Percentiles rank a stretch among this genome's conserved stretches.
phyloP scores from a whole-genome alignment of 345 rosid species.

The Sisymbrium irio region DNA sequence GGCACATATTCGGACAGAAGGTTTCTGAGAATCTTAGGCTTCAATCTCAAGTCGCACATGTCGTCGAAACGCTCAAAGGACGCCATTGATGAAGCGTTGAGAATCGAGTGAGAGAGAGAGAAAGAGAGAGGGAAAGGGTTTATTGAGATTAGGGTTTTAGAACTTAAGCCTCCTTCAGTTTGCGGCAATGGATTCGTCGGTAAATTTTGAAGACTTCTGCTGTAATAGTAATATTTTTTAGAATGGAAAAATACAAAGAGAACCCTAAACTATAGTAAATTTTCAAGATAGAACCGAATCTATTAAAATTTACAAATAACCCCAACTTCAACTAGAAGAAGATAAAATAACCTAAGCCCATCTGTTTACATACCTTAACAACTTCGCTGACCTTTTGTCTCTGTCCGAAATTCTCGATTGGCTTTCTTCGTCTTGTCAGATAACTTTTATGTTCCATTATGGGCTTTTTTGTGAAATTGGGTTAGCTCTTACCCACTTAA shows the following conservation, averaged over 20 bases:
- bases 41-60: constrained; percentile 55
- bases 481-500: too few relatives aligned
- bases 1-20: constrained; percentile 58
- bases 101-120: not conserved
- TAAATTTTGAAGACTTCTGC: not conserved
- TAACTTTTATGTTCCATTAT: too few relatives aligned
- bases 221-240: not conserved
- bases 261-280: not conserved
- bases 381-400: too few relatives aligned
- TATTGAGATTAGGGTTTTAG: constrained; percentile 36
- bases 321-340: too few relatives aligned
- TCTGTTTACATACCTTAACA: too few relatives aligned
- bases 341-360: too few relatives aligned
- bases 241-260: not conserved
- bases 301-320: too few relatives aligned
- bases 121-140: too few relatives aligned
- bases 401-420: too few relatives aligned
- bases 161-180: not conserved
- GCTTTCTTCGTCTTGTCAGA: too few relatives aligned
- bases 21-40: constrained; percentile 56
- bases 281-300: not conserved
- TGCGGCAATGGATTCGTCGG: not conserved
- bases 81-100: constrained; percentile 39
- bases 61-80: constrained; percentile 40
- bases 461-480: too few relatives aligned